Base-by-base conservation (phyloP, 1,284 basidiomycete genomes). In the Rhodotorula mucilaginosa region DNA sequence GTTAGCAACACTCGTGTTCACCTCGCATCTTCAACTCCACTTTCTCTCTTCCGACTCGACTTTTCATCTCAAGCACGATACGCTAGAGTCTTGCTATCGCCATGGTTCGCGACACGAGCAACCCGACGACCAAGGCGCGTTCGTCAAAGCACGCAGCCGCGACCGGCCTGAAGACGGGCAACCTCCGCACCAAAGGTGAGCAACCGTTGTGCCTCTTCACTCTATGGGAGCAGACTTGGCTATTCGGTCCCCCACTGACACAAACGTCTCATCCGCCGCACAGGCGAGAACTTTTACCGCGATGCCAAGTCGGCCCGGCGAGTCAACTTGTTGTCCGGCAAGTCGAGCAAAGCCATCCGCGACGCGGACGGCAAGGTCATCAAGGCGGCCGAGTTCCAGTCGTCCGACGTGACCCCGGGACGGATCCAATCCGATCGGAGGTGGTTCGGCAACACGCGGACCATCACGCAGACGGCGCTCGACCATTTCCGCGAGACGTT, bases 381-480 rank as follows among this genome's bases (percentile, higher is more conserved):
- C 76, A 85, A 95, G 82, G 92, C 92, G 62, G 94, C 95, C 72
- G 91, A 90, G 3, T 97, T 93, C 81, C 94, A 97, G 83, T 93
- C 91, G 81, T 88, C 88, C 75, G 93, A 96, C 82, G 89, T 90
- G 7, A 88, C 88, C 68, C 90, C 91, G 0, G 94, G 94, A 26
- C 84, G 93, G 69, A 91, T 97, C 47, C 91, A 94, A 83, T 91
- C 94, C 73, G 95, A 97, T 85, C 85, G 92, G 71, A 83, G 93
- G 77, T 97, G 94, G 94, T 97, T 97, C 79, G 94, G 95, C 61
- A 99, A 99, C 83, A 99, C 97, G 18, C 86, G 97, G 79, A 96
- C 98, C 65, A 98, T 99, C 80, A 93, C 92, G n/a, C 94, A 97
- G 80, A 90, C 87, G 54, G 93, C 94, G 12, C 83, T 97, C 78